Base-by-base conservation (phyloP, 257 asterid genomes). In the Solanum habrochaites region DNA sequence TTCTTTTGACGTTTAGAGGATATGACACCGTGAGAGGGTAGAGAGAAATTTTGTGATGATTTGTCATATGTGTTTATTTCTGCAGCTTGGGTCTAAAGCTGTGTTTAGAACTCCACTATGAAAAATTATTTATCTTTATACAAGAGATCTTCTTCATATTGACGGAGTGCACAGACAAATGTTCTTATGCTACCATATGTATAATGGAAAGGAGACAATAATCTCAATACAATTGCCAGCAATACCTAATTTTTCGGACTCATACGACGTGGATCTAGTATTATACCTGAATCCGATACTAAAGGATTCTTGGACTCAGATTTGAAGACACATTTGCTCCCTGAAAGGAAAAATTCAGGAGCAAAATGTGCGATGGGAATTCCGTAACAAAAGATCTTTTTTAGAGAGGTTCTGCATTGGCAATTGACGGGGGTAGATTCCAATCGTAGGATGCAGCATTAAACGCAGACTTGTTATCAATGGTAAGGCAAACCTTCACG, bases 401-500 rank as follows among this genome's bases (percentile, higher is more conserved):
- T 74, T 86, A 86, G 88, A 45, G 86, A 88, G 82, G 86, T 49
- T 91, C 90, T 92, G 58, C 83, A 90, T 27, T 86, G 90, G 88
- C 95, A 92, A 85, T 87, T 92, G 32, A 71, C 94, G 1, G 99
- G 94, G 42, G 97, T n/a, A 96, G 87, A 90, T 94, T 74, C 97
- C 95, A 4, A 72, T 92, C 94, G 86, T 92, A 88, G 96, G 96
- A 82, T 96, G 99, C 73, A 94, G 92, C 94, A n/a, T 91, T 94
- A 62, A 62, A 86, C 91, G 43, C 99, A 95, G 89, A 96, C 99
- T 15, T 15, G 77, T 96, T 64, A 93, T 96, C 91, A 95, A 95
- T 58, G 96, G 98, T 96, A 86, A 93, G 92, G 77, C 18, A 39
- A 80, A 49, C 85, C 85, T 47, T 25, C 10, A 47, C 49, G 29